A percentile compares a stretch with the other conserved stretches of the same genome.
Conservation (phyloP, 768 basidiomycete species). For the Tulasnella sp. region DNA sequence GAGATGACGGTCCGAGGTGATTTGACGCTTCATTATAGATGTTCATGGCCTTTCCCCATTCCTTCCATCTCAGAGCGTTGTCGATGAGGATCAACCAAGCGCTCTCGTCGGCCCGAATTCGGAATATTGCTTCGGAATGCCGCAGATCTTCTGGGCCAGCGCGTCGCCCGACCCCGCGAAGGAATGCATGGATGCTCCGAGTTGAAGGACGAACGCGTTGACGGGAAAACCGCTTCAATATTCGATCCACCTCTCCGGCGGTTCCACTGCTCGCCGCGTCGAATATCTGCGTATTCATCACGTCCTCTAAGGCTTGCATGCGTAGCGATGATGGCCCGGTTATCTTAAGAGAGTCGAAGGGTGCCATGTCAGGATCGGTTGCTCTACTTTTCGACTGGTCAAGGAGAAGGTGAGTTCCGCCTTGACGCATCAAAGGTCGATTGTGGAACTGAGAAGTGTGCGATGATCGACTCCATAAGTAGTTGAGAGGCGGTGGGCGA, state of each 20-base stretch:
- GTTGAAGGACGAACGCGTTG: conserved; percentile 2
- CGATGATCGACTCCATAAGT: too few relatives aligned
- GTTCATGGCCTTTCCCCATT: conserved; percentile 34
- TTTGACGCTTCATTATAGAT: conserved; percentile 38
- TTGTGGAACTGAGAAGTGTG: too few relatives aligned
- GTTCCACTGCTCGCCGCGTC: neutral
- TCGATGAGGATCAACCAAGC: conserved; percentile 49
- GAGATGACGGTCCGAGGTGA: neutral
- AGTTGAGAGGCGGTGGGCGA: too few relatives aligned
- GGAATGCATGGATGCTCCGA: neutral
- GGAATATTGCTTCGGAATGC: conserved; percentile 34
- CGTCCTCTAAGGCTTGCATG: too few relatives aligned
- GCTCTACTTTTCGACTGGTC: too few relatives aligned
- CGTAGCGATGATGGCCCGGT: too few relatives aligned
- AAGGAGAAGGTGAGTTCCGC: too few relatives aligned
- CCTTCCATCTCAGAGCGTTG: conserved; percentile 35
- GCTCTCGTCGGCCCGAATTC: conserved; percentile 30
- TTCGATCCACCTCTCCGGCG: neutral
- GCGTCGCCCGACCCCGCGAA: neutral
- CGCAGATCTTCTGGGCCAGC: conserved; percentile 23
- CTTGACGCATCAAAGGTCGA: too few relatives aligned
- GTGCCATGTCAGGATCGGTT: too few relatives aligned
- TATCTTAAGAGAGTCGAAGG: too few relatives aligned
- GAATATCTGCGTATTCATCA: too few relatives aligned
- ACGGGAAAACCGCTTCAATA: neutral